Percentiles rank a stretch among this genome's conserved stretches.
Conservation (phyloP, 2,329 filamentous ascomycete species). For the Paecilomyces fulvus region DNA sequence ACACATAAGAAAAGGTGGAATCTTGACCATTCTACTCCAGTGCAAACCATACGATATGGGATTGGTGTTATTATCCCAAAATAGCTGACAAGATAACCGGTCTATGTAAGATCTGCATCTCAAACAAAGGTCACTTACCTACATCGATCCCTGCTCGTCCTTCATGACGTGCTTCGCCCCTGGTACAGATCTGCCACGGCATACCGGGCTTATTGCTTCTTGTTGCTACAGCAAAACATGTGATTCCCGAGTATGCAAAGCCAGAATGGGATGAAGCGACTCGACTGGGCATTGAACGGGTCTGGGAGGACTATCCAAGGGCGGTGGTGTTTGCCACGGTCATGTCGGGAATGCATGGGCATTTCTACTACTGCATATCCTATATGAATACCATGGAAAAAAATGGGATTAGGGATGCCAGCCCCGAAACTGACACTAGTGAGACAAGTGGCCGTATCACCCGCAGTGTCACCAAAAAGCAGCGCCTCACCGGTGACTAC, state of each 20-base stretch:
- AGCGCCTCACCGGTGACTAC: constrained; percentile 21
- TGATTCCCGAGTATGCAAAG: constrained; percentile 24
- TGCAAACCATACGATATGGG: constrained; percentile 21
- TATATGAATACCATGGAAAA: constrained; percentile 24
- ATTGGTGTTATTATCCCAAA: constrained; percentile 15
- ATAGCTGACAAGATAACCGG: constrained; percentile 30
- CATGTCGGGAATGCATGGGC: constrained; percentile 35
- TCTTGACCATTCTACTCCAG: constrained; percentile 28
- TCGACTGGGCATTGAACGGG: constrained; percentile 21
- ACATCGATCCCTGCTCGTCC: constrained; percentile 24
- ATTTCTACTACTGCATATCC: constrained; percentile 27
- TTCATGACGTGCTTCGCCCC: constrained; percentile 15
- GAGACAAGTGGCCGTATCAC: background rate
- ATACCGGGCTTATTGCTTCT: constrained; percentile 30
- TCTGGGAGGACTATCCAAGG: constrained; percentile 37
- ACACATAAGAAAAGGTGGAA: constrained; percentile 21
- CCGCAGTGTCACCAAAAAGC: constrained; percentile 1
- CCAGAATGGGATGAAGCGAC: constrained; percentile 32
- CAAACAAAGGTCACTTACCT: constrained; percentile 29
- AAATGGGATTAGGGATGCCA: constrained; percentile 13
- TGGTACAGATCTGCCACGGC: constrained; percentile 36
- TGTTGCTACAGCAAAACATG: constrained; percentile 20
- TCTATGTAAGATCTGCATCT: constrained; percentile 27
- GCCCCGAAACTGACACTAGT: background rate
- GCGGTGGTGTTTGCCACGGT: constrained; percentile 34